phyloP scores from a whole-genome alignment of 2,329 filamentous ascomycete genomes.

The Chrysoporthe deuterocubensis region DNA sequence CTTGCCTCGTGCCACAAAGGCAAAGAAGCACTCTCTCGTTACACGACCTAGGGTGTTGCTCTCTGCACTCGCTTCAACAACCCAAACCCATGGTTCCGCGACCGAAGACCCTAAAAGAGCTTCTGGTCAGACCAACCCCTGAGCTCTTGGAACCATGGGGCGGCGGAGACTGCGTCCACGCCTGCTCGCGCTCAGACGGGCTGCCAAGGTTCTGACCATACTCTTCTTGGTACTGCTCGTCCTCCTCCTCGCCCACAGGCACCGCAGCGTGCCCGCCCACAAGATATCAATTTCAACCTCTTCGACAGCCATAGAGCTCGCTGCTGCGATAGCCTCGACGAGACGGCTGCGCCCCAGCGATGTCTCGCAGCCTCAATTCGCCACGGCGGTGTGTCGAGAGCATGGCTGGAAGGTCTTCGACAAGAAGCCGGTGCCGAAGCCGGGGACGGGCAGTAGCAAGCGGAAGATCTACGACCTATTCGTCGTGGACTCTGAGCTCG shows the following conservation, averaged over 20 bases:
- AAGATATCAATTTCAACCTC: background rate
- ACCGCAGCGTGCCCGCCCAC: background rate
- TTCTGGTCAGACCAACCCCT: background rate
- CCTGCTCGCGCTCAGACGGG: background rate
- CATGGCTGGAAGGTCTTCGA: constrained; percentile 45
- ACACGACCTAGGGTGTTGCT: background rate
- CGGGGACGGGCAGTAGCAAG: constrained; percentile 24
- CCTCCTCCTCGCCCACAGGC: background rate
- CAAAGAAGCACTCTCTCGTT: background rate
- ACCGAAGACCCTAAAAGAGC: background rate
- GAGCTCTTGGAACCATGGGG: background rate
- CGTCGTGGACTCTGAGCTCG: constrained; percentile 66
- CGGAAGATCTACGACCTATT: constrained; percentile 65
- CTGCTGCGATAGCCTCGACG: constrained; percentile 3
- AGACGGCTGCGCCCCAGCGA: constrained; percentile 4
- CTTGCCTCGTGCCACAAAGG: background rate
- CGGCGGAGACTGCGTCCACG: background rate
- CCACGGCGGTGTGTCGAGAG: constrained; percentile 38
- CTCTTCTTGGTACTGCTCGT: background rate
- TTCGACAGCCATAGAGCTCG: constrained; percentile 7
- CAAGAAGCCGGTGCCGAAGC: constrained; percentile 16
- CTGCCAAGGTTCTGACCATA: background rate
- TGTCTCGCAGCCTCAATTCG: constrained; percentile 13
- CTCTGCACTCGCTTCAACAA: background rate
- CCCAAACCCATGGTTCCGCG: background rate